Evolutionary conservation across 73 alveolate genomes (phyloP).

Genomic region (Paramecium octaurelia): DNA sequence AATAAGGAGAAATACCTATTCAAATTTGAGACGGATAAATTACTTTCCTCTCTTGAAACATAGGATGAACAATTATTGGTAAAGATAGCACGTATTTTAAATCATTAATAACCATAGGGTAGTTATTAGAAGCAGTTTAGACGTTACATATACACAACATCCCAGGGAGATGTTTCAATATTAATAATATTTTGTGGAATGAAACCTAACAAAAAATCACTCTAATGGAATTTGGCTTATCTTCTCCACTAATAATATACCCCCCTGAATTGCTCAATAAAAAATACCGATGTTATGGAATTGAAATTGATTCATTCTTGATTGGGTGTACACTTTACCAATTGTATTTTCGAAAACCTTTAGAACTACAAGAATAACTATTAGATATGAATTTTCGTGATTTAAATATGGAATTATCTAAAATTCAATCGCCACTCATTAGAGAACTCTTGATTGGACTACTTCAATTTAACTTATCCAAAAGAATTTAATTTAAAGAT

Average conservation of each 20-base stretch:
- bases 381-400: background rate
- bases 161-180: background rate
- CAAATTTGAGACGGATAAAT: background rate
- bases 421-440: background rate
- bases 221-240: background rate
- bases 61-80: background rate
- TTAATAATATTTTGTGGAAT: background rate
- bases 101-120: background rate
- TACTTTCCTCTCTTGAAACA: background rate
- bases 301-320: background rate
- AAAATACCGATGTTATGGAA: background rate
- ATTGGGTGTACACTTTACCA: background rate
- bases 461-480: background rate
- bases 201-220: background rate
- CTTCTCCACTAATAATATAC: background rate
- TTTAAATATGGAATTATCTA: background rate
- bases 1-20: background rate
- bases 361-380: background rate
- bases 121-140: background rate
- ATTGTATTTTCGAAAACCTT: background rate
- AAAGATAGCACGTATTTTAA: background rate
- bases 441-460: background rate
- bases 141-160: background rate
- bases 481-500: background rate
- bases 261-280: background rate